phyloP scores from a whole-genome alignment of 768 basidiomycete species.

The Suillus brevipes region DNA sequence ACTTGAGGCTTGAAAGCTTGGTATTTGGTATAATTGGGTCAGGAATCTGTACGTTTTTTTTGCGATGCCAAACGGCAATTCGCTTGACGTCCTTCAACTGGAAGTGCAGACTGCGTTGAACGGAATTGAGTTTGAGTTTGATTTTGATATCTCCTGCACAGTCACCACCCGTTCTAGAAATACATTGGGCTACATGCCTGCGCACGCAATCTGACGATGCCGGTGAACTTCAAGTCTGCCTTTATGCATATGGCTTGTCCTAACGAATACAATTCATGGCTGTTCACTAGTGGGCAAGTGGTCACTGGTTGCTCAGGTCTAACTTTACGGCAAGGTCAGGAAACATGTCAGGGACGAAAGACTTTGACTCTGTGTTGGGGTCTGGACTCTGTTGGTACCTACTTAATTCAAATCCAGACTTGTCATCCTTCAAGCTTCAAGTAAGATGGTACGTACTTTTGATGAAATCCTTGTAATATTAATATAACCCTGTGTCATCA shows the following conservation, averaged over 20 bases:
- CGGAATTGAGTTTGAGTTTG: background rate
- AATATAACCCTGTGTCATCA: background rate
- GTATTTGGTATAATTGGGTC: background rate
- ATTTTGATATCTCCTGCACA: background rate
- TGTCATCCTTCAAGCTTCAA: background rate
- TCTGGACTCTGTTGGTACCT: background rate
- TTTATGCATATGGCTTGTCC: background rate
- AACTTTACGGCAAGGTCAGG: background rate
- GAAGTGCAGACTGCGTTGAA: background rate
- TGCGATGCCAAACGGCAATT: background rate
- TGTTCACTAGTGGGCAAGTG: background rate
- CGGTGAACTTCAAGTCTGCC: background rate
- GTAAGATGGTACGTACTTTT: background rate
- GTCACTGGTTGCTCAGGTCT: background rate
- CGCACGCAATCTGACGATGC: background rate
- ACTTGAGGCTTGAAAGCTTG: background rate
- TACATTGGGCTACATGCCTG: background rate
- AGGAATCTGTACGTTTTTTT: background rate
- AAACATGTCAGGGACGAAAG: background rate
- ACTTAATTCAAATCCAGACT: background rate
- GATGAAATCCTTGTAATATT: background rate
- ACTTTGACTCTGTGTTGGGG: background rate
- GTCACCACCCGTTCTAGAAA: background rate
- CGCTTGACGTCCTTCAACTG: background rate
- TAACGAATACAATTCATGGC: background rate